phyloP scores from a whole-genome alignment of 805 yeast genomes.

The Brettanomyces custersianus region DNA sequence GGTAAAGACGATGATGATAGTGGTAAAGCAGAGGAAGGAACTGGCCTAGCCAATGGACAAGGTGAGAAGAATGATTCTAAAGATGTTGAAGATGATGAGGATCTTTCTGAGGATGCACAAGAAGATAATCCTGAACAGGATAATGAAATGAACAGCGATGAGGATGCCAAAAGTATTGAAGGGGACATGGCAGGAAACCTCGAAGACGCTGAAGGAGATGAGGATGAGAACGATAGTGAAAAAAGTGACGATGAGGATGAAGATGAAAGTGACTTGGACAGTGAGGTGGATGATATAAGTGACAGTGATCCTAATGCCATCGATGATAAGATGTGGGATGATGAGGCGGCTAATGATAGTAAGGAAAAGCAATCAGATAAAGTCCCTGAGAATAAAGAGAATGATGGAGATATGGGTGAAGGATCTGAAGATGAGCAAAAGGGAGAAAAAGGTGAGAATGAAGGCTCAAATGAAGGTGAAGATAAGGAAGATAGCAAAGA shows the following conservation, averaged over 20 bases:
- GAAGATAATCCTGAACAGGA: conserved; percentile 67
- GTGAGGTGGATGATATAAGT: conserved; percentile 81
- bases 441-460: background rate
- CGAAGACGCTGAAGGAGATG: conserved; percentile 58
- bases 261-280: conserved; percentile 71
- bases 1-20: conserved; percentile 48
- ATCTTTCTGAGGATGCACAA: conserved; percentile 66
- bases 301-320: conserved; percentile 90
- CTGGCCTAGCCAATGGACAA: conserved; percentile 79
- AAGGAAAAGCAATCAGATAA: conserved; percentile 80
- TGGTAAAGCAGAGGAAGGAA: conserved; percentile 64
- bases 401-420: conserved; percentile 1
- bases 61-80: conserved; percentile 78
- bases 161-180: conserved; percentile 88
- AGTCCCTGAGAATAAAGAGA: conserved; percentile 41
- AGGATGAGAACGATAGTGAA: conserved; percentile 37
- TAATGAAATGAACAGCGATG: conserved; percentile 57
- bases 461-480: conserved; percentile 31
- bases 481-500: conserved; percentile 29
- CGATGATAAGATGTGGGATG: conserved; percentile 98
- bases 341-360: conserved; percentile 65
- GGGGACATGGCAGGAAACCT: conserved; percentile 95
- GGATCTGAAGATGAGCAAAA: background rate
- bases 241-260: conserved; percentile 34
- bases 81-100: conserved; percentile 88